Percentiles rank a stretch among this genome's conserved stretches.
These are phyloP conservation scores for Gossypium stocksii DNA, from an alignment of 345 rosid species.

Conservation along the genomic window DNA sequence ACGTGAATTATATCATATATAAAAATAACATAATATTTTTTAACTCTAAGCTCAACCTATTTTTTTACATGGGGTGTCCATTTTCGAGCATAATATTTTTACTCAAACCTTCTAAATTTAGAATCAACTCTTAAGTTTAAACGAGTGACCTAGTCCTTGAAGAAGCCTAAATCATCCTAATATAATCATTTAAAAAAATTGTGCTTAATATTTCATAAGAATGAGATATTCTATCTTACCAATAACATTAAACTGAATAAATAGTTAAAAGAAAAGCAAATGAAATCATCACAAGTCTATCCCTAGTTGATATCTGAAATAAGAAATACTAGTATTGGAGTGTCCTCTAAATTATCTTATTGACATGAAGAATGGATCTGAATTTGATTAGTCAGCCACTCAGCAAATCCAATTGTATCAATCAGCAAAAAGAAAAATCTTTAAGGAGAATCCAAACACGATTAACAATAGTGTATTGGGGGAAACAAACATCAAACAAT, in stretches of 20 bases:
- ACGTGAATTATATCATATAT: too few species aligned
- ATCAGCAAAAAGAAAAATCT: neutral
- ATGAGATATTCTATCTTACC: too few species aligned
- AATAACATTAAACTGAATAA: too few species aligned
- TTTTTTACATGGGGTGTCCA: accelerated
- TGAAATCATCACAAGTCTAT: neutral
- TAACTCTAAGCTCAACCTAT: too few species aligned
- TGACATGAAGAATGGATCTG: neutral
- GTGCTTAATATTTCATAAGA: too few species aligned
- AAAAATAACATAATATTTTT: too few species aligned
- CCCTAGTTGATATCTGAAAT: neutral
- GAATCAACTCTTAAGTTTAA: too few species aligned
- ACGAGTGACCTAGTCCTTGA: too few species aligned
- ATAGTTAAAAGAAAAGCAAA: neutral
- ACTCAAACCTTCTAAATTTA: accelerated
- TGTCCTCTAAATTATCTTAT: too few species aligned
- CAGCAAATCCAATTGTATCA: neutral
- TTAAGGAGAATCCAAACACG: neutral
- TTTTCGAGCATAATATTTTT: too few species aligned
- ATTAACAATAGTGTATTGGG: neutral
- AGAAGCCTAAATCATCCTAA: too few species aligned
- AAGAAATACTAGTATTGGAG: neutral
- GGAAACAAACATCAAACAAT: neutral
- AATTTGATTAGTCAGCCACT: neutral
- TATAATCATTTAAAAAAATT: too few species aligned